These are phyloP conservation scores for Ilex paraguariensis DNA, from an alignment of 305 asterid genomes.

Conservation along the genomic window DNA sequence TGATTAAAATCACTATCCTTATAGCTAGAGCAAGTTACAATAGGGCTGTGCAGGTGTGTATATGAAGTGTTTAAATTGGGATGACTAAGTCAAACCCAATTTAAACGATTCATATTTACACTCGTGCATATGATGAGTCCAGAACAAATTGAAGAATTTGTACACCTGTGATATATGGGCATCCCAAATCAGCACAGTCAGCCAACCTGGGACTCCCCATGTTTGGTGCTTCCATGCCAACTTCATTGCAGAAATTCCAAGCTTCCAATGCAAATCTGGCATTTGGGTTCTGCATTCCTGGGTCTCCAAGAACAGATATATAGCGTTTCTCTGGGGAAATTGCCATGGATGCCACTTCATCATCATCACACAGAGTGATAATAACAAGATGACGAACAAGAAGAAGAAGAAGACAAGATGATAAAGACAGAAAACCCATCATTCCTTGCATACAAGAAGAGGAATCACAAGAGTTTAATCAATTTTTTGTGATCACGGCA, in stretches of 20 bases:
- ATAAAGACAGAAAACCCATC: neutral
- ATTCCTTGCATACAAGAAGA: neutral
- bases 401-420: neutral
- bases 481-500: too few relatives aligned
- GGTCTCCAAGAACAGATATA: slow-evolving; percentile 63
- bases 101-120: neutral
- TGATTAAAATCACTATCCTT: neutral
- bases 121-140: neutral
- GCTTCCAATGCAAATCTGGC: slow-evolving; percentile 77
- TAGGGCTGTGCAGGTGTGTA: too few relatives aligned
- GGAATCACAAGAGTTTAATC: neutral
- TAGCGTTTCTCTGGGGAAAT: slow-evolving; percentile 2
- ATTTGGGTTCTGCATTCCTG: slow-evolving; percentile 74
- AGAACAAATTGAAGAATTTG: neutral
- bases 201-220: slow-evolving; percentile 89
- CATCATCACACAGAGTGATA: neutral
- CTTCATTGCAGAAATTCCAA: slow-evolving; percentile 92
- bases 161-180: slow-evolving; percentile 37
- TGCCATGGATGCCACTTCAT: too few relatives aligned
- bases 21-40: too few relatives aligned
- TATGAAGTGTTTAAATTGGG: too few relatives aligned
- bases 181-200: slow-evolving; percentile 66
- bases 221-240: slow-evolving; percentile 60
- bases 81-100: too few relatives aligned
- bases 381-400: neutral